A percentile compares a stretch with the other conserved stretches of the same genome.
Evolutionary conservation across 108 stramenopile species (phyloP).

Genomic region (Cyclotella atomus): DNA sequence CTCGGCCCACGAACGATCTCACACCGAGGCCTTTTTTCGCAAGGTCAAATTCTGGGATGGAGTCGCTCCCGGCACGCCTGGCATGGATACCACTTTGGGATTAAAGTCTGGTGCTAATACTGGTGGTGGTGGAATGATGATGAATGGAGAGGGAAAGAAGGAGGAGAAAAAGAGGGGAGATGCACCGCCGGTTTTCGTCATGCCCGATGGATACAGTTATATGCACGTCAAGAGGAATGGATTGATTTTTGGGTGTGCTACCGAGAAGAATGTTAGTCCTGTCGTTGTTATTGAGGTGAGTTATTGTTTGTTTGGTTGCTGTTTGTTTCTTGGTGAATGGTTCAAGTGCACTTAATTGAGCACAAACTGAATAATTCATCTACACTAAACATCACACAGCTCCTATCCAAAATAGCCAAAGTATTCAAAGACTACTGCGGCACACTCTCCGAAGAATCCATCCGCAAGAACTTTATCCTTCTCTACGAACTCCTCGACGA

Average conservation of each 20-base stretch:
- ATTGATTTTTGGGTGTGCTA: conserved; percentile 95
- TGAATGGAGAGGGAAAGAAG: conserved; percentile 17
- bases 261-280: conserved; percentile 89
- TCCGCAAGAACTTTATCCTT: conserved; percentile 99
- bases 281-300: conserved; percentile 82
- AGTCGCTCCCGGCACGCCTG: conserved; percentile 45
- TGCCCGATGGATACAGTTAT: conserved; percentile 94
- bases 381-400: too few species aligned
- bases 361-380: too few species aligned
- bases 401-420: conserved; percentile 95
- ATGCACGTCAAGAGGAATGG: conserved; percentile 96
- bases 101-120: conserved; percentile 2
- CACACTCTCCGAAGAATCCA: conserved; percentile 95
- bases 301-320: neutral
- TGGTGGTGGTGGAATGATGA: conserved; percentile 1
- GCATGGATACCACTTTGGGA: conserved; percentile 44
- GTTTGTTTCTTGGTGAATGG: neutral
- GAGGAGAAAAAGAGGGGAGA: conserved; percentile 66
- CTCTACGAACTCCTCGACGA: conserved; percentile 99
- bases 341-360: neutral
- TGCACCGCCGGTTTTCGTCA: conserved; percentile 91
- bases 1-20: conserved; percentile 83
- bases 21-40: conserved; percentile 96
- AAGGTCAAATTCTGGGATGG: conserved; percentile 97
- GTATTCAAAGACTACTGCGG: conserved; percentile 99